These are phyloP conservation scores for Termitomyces sp. DNA, from an alignment of 768 basidiomycete species.

Conservation along the genomic window DNA sequence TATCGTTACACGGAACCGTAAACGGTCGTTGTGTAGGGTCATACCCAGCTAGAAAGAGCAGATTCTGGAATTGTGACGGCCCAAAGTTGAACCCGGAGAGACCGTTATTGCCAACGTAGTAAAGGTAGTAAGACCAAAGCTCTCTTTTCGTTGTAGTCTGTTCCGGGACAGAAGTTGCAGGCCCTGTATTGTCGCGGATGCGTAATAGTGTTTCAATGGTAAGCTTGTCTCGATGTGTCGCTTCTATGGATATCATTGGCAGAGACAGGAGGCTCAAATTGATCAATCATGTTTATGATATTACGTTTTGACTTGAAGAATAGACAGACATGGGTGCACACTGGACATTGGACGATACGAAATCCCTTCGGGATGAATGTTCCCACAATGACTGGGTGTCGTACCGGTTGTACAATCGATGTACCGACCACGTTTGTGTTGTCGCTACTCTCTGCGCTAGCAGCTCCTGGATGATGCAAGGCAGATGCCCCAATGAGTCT, in stretches of 20 bases:
- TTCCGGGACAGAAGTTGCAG: background rate
- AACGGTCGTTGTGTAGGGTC: slow-evolving; percentile 58
- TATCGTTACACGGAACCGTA: slow-evolving; percentile 40
- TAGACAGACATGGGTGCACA: no score
- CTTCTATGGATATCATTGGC: background rate
- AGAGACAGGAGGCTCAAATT: background rate
- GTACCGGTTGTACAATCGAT: no score
- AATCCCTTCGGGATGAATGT: no score
- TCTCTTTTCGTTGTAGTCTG: slow-evolving; percentile 41
- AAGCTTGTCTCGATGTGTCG: background rate
- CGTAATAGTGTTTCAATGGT: background rate
- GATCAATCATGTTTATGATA: no score
- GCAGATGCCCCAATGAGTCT: no score
- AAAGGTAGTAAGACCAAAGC: slow-evolving; percentile 57
- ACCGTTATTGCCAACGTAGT: slow-evolving; percentile 64
- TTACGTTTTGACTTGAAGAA: no score
- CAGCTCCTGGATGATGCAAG: no score
- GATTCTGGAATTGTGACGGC: slow-evolving; percentile 70
- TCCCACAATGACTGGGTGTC: no score
- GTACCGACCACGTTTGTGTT: no score
- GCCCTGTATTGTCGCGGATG: background rate
- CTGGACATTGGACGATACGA: no score
- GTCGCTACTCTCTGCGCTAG: no score
- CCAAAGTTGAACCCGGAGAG: slow-evolving; percentile 68
- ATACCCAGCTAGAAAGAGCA: slow-evolving; percentile 68